Conservation (phyloP, 139 green algal genomes). For the Klebsormidium nitens region DNA sequence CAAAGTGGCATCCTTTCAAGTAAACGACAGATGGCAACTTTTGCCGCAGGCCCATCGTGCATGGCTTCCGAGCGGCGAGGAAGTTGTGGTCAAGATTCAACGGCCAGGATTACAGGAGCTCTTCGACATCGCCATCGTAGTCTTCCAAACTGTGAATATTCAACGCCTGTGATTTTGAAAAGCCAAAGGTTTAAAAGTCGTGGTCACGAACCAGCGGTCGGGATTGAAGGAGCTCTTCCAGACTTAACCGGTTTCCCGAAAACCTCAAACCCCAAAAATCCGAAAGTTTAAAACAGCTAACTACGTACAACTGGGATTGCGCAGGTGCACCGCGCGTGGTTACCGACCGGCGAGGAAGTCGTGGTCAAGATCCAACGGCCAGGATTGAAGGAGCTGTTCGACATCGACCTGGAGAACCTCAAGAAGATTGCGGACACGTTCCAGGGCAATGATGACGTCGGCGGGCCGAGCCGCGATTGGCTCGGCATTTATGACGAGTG, state of each 20-base stretch:
- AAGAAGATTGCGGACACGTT: slow-evolving; percentile 71
- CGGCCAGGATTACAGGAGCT: slow-evolving; percentile 55
- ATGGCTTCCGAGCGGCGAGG: slow-evolving; percentile 53
- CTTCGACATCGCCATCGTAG: no score
- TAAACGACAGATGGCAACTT: background rate
- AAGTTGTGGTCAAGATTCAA: slow-evolving; percentile 66
- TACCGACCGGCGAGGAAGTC: slow-evolving; percentile 63
- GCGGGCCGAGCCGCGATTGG: slow-evolving; percentile 94
- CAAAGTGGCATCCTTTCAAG: no score
- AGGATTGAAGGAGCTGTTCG: slow-evolving; percentile 82
- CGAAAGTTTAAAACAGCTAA: no score
- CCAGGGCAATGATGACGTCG: slow-evolving; percentile 74
- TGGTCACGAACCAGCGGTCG: slow-evolving; percentile 93
- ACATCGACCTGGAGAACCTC: slow-evolving; percentile 97
- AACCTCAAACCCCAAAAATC: no score
- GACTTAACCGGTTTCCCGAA: slow-evolving; percentile 91
- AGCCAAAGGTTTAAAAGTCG: slow-evolving; percentile 66
- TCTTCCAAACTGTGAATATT: no score
- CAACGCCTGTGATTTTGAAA: no score
- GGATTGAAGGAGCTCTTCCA: slow-evolving; percentile 85
- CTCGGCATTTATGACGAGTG: slow-evolving; percentile 99
- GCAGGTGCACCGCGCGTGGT: slow-evolving; percentile 69
- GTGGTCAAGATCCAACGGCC: slow-evolving; percentile 77
- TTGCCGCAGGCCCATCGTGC: slow-evolving; percentile 61
- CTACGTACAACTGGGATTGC: no score